phyloP scores from a whole-genome alignment of 2,329 filamentous ascomycete genomes.

The Trichoderma aggressivum region DNA sequence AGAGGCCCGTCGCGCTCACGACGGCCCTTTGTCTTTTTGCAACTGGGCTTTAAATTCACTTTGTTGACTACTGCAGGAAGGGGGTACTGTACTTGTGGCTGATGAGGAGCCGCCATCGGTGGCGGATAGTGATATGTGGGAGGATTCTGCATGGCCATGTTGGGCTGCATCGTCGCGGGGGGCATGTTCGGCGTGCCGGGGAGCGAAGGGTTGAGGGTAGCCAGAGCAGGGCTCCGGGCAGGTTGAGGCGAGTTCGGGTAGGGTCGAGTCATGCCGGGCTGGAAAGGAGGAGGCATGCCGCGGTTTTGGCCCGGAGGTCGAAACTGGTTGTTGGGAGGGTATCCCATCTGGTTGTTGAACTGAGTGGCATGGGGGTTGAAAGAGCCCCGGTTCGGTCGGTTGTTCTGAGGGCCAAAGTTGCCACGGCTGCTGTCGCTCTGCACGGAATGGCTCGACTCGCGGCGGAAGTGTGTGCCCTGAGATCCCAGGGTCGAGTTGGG shows the following conservation, averaged over 20 bases:
- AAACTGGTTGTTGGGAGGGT: conserved; percentile 42
- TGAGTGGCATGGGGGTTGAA: conserved; percentile 44
- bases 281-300: conserved; percentile 49
- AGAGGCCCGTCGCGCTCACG: conserved; percentile 47
- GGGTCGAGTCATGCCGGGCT: conserved; percentile 37
- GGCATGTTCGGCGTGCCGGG: conserved; percentile 69
- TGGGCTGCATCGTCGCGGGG: conserved; percentile 50
- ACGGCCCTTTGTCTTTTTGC: conserved; percentile 46
- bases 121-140: conserved; percentile 60
- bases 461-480: conserved; percentile 71
- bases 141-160: conserved; percentile 62
- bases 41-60: conserved; percentile 39
- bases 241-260: conserved; percentile 63
- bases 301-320: conserved; percentile 48
- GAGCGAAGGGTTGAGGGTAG: conserved; percentile 62
- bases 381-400: conserved; percentile 47
- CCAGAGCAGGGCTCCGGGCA: conserved; percentile 62
- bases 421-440: conserved; percentile 56
- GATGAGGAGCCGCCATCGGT: conserved; percentile 57
- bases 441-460: conserved; percentile 80
- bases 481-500: conserved; percentile 59
- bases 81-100: conserved; percentile 54
- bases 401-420: conserved; percentile 47
- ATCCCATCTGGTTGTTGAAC: conserved; percentile 47
- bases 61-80: conserved; percentile 35